Conservation (phyloP, 2,329 filamentous ascomycete genomes). For the Orbilia ellipsospora region DNA sequence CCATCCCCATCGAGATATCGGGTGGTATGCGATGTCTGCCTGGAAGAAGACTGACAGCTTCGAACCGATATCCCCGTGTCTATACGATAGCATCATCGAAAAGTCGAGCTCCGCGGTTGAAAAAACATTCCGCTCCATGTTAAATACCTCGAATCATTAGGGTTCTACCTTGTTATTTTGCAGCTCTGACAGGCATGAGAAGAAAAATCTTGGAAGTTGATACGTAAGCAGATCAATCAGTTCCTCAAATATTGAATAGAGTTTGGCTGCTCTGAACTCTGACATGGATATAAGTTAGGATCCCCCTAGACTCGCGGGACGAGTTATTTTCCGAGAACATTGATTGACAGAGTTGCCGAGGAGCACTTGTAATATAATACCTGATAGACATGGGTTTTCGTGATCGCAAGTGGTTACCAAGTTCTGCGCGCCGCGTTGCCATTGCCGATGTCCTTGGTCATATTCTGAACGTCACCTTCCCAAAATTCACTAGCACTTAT, state of each 20-base stretch:
- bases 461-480: slow-evolving; percentile 45
- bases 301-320: slow-evolving; percentile 42
- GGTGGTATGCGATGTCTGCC: slow-evolving; percentile 22
- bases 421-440: slow-evolving; percentile 30
- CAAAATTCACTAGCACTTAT: slow-evolving; percentile 27
- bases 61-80: slow-evolving; percentile 4
- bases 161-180: slow-evolving; percentile 36
- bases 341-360: slow-evolving; percentile 1
- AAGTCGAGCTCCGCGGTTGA: slow-evolving; percentile 37
- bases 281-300: slow-evolving; percentile 30
- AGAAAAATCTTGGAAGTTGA: slow-evolving; percentile 18
- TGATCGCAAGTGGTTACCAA: neutral
- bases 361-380: neutral
- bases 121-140: slow-evolving; percentile 40
- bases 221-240: slow-evolving; percentile 9
- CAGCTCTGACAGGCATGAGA: slow-evolving; percentile 25
- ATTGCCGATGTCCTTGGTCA: slow-evolving; percentile 25
- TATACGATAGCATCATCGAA: slow-evolving; percentile 11
- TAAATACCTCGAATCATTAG: slow-evolving; percentile 21
- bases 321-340: slow-evolving; percentile 52
- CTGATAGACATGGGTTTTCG: slow-evolving; percentile 25
- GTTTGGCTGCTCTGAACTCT: slow-evolving; percentile 10
- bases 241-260: too few species aligned
- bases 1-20: neutral
- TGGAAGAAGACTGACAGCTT: slow-evolving; percentile 11